Conservation (phyloP, 2,329 filamentous ascomycete genomes). For the Cercospora sesami region DNA sequence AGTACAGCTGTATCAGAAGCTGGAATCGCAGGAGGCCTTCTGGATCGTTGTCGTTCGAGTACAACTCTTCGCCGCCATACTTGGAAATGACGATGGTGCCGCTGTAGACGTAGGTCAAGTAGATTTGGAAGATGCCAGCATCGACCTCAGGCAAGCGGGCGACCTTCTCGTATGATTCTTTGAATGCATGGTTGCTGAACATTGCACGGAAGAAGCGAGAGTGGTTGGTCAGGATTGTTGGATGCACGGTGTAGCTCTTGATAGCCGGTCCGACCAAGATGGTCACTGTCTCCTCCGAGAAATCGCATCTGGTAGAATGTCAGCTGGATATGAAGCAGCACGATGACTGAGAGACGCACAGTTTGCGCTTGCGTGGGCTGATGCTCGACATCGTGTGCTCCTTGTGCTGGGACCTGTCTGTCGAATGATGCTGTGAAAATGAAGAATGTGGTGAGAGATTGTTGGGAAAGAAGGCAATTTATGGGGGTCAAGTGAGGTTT, state of each 20-base stretch:
- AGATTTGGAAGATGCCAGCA: constrained; percentile 6
- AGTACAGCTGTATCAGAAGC: constrained; percentile 10
- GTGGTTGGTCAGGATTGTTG: constrained; percentile 9
- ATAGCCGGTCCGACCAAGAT: constrained; percentile 5
- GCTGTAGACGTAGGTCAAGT: constrained; percentile 9
- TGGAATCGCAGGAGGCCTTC: background rate
- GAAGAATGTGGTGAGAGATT: background rate
- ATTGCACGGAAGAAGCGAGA: constrained; percentile 15
- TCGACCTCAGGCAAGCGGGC: constrained; percentile 11
- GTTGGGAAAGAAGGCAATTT: background rate
- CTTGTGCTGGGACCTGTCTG: background rate
- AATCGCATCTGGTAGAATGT: constrained; percentile 10
- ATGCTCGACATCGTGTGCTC: background rate
- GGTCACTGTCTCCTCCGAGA: constrained; percentile 7
- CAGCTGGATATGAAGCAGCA: background rate
- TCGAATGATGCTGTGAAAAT: background rate
- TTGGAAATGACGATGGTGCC: background rate
- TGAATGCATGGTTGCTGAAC: background rate
- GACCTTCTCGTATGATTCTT: background rate
- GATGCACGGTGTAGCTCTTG: constrained; percentile 12
- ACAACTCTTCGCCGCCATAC: background rate
- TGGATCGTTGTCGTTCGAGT: background rate
- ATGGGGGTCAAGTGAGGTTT: background rate
- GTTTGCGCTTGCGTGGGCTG: constrained; percentile 13
- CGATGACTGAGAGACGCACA: background rate